Percentiles rank a stretch among this genome's conserved stretches.
Evolutionary conservation across 345 rosid genomes (phyloP).

Genomic region (Erysimum cheiranthoides): DNA sequence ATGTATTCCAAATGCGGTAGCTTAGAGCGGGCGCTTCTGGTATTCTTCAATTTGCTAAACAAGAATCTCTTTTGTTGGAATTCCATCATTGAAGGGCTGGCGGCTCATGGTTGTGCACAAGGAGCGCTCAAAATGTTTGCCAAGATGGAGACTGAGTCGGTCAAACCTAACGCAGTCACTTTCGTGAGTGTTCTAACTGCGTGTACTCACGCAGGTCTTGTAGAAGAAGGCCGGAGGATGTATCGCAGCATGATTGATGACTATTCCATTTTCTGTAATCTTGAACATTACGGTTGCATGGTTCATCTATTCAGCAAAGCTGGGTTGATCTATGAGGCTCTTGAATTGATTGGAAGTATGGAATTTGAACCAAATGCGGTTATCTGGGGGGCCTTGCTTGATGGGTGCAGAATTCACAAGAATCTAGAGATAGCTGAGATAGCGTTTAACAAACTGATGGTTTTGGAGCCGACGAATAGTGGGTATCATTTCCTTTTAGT

Average conservation of each 20-base stretch:
- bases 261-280: slow-evolving; percentile 53
- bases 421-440: slow-evolving; percentile 66
- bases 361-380: slow-evolving; percentile 62
- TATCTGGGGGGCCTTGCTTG: slow-evolving; percentile 78
- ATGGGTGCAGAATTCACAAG: slow-evolving; percentile 70
- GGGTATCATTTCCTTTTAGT: slow-evolving; percentile 62
- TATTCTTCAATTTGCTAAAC: slow-evolving; percentile 69
- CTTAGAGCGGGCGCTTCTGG: slow-evolving; percentile 62
- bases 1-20: slow-evolving; percentile 91
- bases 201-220: slow-evolving; percentile 82
- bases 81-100: slow-evolving; percentile 77
- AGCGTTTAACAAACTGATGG: slow-evolving; percentile 58
- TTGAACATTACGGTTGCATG: slow-evolving; percentile 81
- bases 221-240: slow-evolving; percentile 65
- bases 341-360: slow-evolving; percentile 60
- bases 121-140: slow-evolving; percentile 68
- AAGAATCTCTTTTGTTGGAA: slow-evolving; percentile 90
- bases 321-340: slow-evolving; percentile 72
- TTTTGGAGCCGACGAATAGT: slow-evolving; percentile 69
- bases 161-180: slow-evolving; percentile 70
- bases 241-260: slow-evolving; percentile 61
- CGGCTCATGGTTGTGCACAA: slow-evolving; percentile 68
- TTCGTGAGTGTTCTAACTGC: slow-evolving; percentile 79
- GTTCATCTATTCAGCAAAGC: slow-evolving; percentile 76
- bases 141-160: slow-evolving; percentile 60